A percentile compares a stretch with the other conserved stretches of the same genome.
phyloP scores from a whole-genome alignment of 352 stramenopile genomes.

The Blastocystis sp. region DNA sequence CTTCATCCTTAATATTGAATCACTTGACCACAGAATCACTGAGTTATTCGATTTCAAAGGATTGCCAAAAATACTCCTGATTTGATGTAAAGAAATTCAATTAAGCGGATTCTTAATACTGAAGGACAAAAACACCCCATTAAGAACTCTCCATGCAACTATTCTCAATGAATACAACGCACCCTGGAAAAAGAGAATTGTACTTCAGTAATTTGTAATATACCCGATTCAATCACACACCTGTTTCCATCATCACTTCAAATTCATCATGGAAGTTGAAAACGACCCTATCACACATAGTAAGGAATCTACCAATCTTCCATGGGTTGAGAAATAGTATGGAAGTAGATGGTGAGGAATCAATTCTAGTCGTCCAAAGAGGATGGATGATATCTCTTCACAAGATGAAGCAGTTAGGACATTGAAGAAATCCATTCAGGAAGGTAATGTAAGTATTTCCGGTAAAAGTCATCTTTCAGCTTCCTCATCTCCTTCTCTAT shows the following conservation, averaged over 20 bases:
- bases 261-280: constrained; percentile 8
- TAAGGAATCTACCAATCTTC: constrained; percentile 6
- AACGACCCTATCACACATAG: background rate
- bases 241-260: no score
- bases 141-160: no score
- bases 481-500: constrained; percentile 67
- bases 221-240: background rate
- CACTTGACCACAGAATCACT: background rate
- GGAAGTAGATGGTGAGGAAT: background rate
- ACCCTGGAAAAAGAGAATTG: no score
- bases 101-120: no score
- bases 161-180: no score
- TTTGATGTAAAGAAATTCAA: background rate
- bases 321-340: constrained; percentile 68
- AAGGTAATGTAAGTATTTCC: constrained; percentile 15
- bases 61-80: background rate
- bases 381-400: constrained; percentile 61
- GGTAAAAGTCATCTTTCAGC: background rate
- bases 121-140: no score
- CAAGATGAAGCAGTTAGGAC: constrained; percentile 39
- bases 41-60: background rate
- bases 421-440: constrained; percentile 51
- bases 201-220: background rate
- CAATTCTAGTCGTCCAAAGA: constrained; percentile 51
- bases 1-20: background rate